A percentile compares a stretch with the other conserved stretches of the same genome.
Conservation (phyloP, 78 protist species). For the Pigoraptor vietnamica region DNA sequence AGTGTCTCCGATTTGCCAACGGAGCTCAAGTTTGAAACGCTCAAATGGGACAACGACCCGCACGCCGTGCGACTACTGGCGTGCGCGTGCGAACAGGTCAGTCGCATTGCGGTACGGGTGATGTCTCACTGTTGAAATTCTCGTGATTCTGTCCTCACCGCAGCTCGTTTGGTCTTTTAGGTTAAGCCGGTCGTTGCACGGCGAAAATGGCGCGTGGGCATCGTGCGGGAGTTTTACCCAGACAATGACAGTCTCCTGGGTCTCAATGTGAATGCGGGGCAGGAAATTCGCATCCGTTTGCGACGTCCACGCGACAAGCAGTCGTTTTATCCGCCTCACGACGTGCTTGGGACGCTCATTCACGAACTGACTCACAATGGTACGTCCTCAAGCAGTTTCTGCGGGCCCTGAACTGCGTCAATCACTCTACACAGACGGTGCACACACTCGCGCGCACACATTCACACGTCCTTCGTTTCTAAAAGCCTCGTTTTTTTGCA, state of each 20-base stretch:
- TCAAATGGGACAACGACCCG: not conserved
- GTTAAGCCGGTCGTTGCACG: not conserved
- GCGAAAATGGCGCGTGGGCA: not conserved
- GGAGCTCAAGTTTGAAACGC: not conserved
- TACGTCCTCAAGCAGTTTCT: no score
- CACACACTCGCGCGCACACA: no score
- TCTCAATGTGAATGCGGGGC: constrained; percentile 1
- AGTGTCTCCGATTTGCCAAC: not conserved
- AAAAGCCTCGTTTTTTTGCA: no score
- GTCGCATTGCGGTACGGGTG: not conserved
- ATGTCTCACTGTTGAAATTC: no score
- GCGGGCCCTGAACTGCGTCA: no score
- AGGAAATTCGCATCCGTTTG: not conserved
- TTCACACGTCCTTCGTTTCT: no score
- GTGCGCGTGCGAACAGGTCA: not conserved
- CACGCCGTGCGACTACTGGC: not conserved
- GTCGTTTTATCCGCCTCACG: not conserved
- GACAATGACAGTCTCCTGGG: not conserved
- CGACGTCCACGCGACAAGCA: not conserved
- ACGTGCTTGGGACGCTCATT: not conserved
- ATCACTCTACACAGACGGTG: no score
- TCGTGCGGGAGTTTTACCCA: not conserved
- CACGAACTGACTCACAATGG: constrained; percentile 11
- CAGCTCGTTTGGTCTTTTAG: no score
- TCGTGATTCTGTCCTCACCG: no score